Base-by-base conservation (phyloP, 225 moss, liverwort and hornwort species). In the Pleurozium schreberi region DNA sequence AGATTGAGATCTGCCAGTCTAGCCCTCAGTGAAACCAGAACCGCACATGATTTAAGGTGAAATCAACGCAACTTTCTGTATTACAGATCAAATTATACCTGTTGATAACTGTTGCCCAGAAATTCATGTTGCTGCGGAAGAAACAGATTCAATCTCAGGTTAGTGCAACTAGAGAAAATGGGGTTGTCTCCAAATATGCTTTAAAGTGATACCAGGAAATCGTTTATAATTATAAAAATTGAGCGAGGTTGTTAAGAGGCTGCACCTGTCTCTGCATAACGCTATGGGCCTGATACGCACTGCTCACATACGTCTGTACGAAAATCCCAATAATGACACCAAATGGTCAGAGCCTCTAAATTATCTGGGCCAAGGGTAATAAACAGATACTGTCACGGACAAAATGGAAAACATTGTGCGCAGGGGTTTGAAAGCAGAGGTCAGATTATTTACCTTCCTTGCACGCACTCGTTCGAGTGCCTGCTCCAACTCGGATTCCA, bases 401-500 rank as follows among this genome's bases (percentile, higher is more conserved):
- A 19, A 34, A 40, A 49, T n/a, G 8, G 49, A 36, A n/a, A 82
- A n/a, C n/a, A 22, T 38, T 34, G 49, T 33, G 47, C 27, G 47
- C 27, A 79, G 14, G 42, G 34, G 23, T 45, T 64, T 19, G 28
- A 45, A 69, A 26, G 31, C 43, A 18, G 43, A 52, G n/a, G 73
- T 82, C 42, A 36, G 47, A n/a, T 28, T 22, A n/a, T 50, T 74
- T 75, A 92, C 94, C 94, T 94, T 94, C 58, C 94, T 90, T 66
- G 91, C 91, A 85, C 94, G 94, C 66, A 94, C 92, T 90, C 92
- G 91, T 82, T 94, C 92, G 55, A 94, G 94, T 53, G 94, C 94
- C 83, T 92, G 94, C 88, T 92, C 94, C 87, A 94, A 80, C 89
- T 94, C 94, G 15, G 92, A 83, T 92, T 94, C 94, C 94, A 94